These are phyloP conservation scores for Clarireedia sp. DNA, from an alignment of 2,329 filamentous ascomycete genomes.

Conservation along the genomic window DNA sequence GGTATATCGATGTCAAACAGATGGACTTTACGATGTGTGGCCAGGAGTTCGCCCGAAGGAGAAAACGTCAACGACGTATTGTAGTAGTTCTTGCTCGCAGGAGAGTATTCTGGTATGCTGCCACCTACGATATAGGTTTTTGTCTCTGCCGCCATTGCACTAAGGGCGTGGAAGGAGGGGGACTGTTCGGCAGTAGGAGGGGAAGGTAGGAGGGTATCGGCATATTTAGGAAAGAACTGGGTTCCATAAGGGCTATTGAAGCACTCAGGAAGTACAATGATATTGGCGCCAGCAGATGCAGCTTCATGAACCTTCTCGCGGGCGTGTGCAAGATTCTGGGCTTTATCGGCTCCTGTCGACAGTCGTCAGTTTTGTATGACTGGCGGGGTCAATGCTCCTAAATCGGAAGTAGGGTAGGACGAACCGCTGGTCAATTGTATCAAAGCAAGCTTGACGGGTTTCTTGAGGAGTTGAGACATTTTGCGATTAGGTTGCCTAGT, in stretches of 20 bases:
- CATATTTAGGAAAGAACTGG: constrained; percentile 83
- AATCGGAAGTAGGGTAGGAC: constrained; percentile 10
- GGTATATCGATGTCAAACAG: constrained; percentile 98
- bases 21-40: constrained; percentile 86
- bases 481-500: constrained; percentile 14
- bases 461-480: constrained; percentile 50
- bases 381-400: constrained; percentile 10
- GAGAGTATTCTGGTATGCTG: constrained; percentile 78
- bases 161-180: constrained; percentile 80
- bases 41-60: constrained; percentile 71
- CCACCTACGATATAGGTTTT: constrained; percentile 79
- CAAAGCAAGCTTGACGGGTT: constrained; percentile 71
- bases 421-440: constrained; percentile 70
- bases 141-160: constrained; percentile 69
- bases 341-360: constrained; percentile 63
- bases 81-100: constrained; percentile 61
- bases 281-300: constrained; percentile 64
- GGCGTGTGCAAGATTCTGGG: constrained; percentile 73
- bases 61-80: constrained; percentile 85
- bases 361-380: constrained; percentile 16
- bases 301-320: constrained; percentile 78
- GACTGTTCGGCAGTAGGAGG: constrained; percentile 63
- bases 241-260: constrained; percentile 98
- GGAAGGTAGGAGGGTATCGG: constrained; percentile 75
- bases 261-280: constrained; percentile 93